A percentile compares a stretch with the other conserved stretches of the same genome.
phyloP scores from a whole-genome alignment of 1,284 basidiomycete species.

The Heterobasidion parviporum region DNA sequence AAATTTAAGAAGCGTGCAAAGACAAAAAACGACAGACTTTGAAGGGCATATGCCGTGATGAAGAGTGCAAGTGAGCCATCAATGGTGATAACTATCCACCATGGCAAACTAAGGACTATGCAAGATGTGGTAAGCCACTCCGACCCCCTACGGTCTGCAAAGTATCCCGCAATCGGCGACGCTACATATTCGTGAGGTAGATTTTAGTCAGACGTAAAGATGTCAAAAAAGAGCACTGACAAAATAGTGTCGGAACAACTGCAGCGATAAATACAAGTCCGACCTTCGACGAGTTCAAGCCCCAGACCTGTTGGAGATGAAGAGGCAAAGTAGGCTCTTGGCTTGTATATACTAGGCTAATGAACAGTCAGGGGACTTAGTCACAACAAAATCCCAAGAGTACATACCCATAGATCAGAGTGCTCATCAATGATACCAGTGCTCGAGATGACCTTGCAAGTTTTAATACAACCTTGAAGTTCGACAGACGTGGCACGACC shows the following conservation, averaged over 20 bases:
- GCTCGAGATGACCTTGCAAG: too few relatives aligned
- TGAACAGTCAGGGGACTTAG: neutral
- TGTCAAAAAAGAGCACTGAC: constrained; percentile 21
- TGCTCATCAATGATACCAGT: neutral
- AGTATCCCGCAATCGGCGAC: constrained; percentile 52
- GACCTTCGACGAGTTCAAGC: constrained; percentile 51
- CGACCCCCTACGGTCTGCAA: constrained; percentile 53
- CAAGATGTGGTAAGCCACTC: constrained; percentile 46
- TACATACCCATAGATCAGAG: neutral
- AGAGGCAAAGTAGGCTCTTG: constrained; percentile 64
- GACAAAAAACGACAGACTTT: neutral
- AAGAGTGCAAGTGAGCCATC: constrained; percentile 48
- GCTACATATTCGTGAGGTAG: constrained; percentile 29
- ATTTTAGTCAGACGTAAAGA: neutral
- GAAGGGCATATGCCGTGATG: constrained; percentile 41
- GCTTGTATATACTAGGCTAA: constrained; percentile 43
- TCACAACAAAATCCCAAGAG: neutral
- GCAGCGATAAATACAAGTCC: constrained; percentile 67
- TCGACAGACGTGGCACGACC: too few relatives aligned
- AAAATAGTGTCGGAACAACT: constrained; percentile 60
- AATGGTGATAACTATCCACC: constrained; percentile 55
- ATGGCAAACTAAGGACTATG: constrained; percentile 53
- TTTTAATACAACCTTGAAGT: too few relatives aligned
- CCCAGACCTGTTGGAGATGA: constrained; percentile 53
- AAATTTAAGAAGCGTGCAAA: too few relatives aligned